Evolutionary conservation across 176 grass and related monocot genomes (phyloP), one percentile per base, ranked within the genome.

Genomic region (Pontederia paniculata): DNA sequence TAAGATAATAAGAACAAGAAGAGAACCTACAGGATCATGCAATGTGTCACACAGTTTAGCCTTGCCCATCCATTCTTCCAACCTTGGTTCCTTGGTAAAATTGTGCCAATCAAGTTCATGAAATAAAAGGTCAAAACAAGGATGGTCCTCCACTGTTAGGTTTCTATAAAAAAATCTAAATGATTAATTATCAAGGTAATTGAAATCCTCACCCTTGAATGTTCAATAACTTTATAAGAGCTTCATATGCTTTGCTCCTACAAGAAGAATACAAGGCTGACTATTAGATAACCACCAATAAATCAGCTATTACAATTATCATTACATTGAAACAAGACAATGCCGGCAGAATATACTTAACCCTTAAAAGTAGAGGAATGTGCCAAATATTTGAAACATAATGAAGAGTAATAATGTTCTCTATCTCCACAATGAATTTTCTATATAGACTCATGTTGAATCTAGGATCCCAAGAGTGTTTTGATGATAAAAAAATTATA

Each of bases 171-270:
- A n/a, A n/a, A n/a, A n/a, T 59, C 42, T 21, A 47, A 62, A 62
- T 25, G 51, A 48, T 48, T 42, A 48, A 47, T n/a, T 28, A 20
- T n/a, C 8, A 46, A 51, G 12, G 16, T 52, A 61, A 7, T 52
- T 9, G 25, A 10, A 16, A 53, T 20, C 45, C 78, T 64, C 43
- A 81, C 76, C 69, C 44, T 60, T 17, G 31, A 78, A 45, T 68
- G 59, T 57, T 60, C 42, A 78, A 23, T 50, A 17, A 31, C 23
- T 52, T 72, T 25, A 78, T 53, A 70, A 78, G 50, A 64, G 76
- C 68, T 66, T 73, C 76, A 67, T 78, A 68, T 51, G 49, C 76
- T 73, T 59, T 78, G 76, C 22, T 78, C 76, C 76, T 78, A 51
- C 50, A 21, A 22, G 69, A 6, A 55, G 31, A 67, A 59, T 28